These are phyloP conservation scores for Aspergillus leporis DNA, from an alignment of 495 filamentous ascomycete species.

Conservation along the genomic window DNA sequence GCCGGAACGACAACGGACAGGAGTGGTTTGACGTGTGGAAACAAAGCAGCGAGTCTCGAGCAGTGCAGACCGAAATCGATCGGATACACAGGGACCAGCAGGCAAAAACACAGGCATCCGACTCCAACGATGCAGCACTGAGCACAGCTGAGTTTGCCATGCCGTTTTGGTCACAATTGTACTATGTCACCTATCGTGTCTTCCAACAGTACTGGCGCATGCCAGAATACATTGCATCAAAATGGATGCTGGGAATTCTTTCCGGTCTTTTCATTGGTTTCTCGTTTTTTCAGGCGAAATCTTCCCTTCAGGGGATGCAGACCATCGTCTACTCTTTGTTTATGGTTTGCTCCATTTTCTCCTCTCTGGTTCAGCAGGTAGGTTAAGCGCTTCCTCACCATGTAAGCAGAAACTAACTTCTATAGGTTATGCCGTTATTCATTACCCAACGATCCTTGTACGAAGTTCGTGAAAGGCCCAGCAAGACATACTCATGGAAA, in stretches of 20 bases:
- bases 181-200: constrained; percentile 43
- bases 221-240: constrained; percentile 47
- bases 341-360: constrained; percentile 58
- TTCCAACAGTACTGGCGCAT: constrained; percentile 57
- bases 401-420: constrained; percentile 11
- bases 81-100: constrained; percentile 56
- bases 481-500: constrained; percentile 71
- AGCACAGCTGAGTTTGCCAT: constrained; percentile 46
- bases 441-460: constrained; percentile 63
- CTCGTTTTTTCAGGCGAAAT: constrained; percentile 52
- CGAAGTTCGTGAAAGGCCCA: constrained; percentile 65
- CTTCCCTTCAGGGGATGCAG: constrained; percentile 50
- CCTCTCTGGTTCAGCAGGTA: constrained; percentile 55
- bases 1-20: constrained; percentile 32
- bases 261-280: constrained; percentile 65
- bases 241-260: constrained; percentile 21
- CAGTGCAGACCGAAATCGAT: constrained; percentile 66
- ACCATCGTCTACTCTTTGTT: constrained; percentile 60
- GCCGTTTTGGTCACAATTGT: constrained; percentile 49
- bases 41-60: constrained; percentile 62
- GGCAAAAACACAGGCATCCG: constrained; percentile 34
- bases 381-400: constrained; percentile 44
- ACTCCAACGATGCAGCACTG: constrained; percentile 26
- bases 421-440: constrained; percentile 67
- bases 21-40: constrained; percentile 81